Conservation (phyloP, 2,329 filamentous ascomycete species). For the Alternaria angustiovoidea region DNA sequence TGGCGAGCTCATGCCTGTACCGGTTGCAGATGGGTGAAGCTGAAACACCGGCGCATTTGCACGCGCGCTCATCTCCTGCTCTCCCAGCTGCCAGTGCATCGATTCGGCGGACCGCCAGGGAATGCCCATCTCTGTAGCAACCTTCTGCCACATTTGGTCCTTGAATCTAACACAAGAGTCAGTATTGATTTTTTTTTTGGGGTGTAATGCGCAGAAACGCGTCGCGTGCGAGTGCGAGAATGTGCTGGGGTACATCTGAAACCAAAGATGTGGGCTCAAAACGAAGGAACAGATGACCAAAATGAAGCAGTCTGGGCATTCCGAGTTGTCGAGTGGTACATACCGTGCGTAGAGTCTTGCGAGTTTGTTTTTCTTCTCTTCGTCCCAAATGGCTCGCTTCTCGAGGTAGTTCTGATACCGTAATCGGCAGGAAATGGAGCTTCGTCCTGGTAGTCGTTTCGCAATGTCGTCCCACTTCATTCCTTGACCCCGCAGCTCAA, state of each 20-base stretch:
- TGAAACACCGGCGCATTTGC: slow-evolving; percentile 89
- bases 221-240: slow-evolving; percentile 13
- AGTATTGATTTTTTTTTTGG: slow-evolving; percentile 24
- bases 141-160: slow-evolving; percentile 96
- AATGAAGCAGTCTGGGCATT: slow-evolving; percentile 13
- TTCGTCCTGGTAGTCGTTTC: slow-evolving; percentile 86
- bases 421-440: slow-evolving; percentile 90
- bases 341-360: slow-evolving; percentile 94
- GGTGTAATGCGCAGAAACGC: slow-evolving; percentile 4
- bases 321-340: slow-evolving; percentile 29
- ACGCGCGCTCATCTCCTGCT: slow-evolving; percentile 90
- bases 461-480: slow-evolving; percentile 99
- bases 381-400: slow-evolving; percentile 91
- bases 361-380: slow-evolving; percentile 96
- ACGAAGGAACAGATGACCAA: slow-evolving; percentile 6
- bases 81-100: slow-evolving; percentile 97
- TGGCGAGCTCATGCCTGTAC: slow-evolving; percentile 42
- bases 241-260: background rate
- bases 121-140: slow-evolving; percentile 92
- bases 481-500: slow-evolving; percentile 84
- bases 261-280: slow-evolving; percentile 17
- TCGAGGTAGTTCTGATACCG: slow-evolving; percentile 99
- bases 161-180: slow-evolving; percentile 74
- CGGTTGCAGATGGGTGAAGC: slow-evolving; percentile 51
- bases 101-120: slow-evolving; percentile 96